Evolutionary conservation across 2,329 filamentous ascomycete species (phyloP), one percentile per base, ranked within the genome.

Genomic region (Arthroderma sp.): DNA sequence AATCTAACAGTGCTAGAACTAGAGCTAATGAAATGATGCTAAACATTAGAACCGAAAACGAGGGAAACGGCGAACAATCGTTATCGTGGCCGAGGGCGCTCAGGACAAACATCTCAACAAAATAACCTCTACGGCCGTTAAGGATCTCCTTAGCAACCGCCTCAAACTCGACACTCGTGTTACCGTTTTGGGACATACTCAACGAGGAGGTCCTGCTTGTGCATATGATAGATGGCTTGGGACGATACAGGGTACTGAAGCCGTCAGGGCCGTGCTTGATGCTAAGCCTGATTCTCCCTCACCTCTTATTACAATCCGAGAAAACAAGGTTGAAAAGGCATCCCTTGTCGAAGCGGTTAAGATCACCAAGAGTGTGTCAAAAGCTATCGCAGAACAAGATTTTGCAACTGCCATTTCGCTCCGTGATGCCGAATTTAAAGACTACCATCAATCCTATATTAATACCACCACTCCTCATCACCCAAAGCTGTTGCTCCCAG

Each of bases 51-150:
- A 96, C 67, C 81, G 91, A 52, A 72, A 74, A 50, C 74, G 86
- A 59, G 91, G 91, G 58, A 98, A 96, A 75, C 78, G 91, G 57
- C 93, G 94, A 72, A 96, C 91, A 1, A 96, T 96, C 56, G 89
- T 98, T 57, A 94, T 98, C 56, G 83, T 98, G 43, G 91, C 91
- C 43, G 91, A 98, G 67, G 91, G 91, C 53, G 91, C 91, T 39
- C 82, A 88, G 53, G 88, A 95, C 66, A 75, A 76, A 51, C 68
- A 89, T 43, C 78, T 94, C 47, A 83, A 82, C 60, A 89, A 85
- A 65, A 94, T 98, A 57, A 78, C 78, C 0, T 80, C 86, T 6
- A 69, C 73, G 11, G 81, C 83, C 65, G 84, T 98, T 63, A 94
- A 91, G 63, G 77, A 89, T 54, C 78, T 96, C 42, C 77, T 98